These are phyloP conservation scores for Boletellus deceptivus DNA, from an alignment of 1,284 basidiomycete species.

Conservation along the genomic window DNA sequence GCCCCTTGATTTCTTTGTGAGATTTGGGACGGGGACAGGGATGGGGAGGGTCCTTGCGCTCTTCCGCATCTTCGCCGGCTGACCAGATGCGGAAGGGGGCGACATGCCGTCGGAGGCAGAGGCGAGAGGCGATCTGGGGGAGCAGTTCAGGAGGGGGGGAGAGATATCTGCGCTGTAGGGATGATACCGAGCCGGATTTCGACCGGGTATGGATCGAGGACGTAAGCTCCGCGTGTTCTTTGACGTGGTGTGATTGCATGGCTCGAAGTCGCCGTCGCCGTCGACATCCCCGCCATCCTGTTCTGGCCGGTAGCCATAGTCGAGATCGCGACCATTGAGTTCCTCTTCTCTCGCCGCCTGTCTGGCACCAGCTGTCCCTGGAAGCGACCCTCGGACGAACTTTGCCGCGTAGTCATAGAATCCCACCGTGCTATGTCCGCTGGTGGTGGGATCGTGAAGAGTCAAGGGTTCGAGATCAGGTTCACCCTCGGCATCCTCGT, in stretches of 20 bases:
- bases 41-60: slow-evolving; percentile 45
- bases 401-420: slow-evolving; percentile 25
- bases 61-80: slow-evolving; percentile 35
- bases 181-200: slow-evolving; percentile 34
- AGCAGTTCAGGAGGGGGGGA: slow-evolving; percentile 33
- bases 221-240: slow-evolving; percentile 39
- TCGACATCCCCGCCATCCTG: slow-evolving; percentile 23
- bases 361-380: slow-evolving; percentile 29
- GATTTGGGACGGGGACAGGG: slow-evolving; percentile 67
- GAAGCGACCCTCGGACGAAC: slow-evolving; percentile 20
- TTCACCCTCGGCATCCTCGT: slow-evolving; percentile 37
- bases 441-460: slow-evolving; percentile 19
- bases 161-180: slow-evolving; percentile 30
- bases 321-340: slow-evolving; percentile 11
- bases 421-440: slow-evolving; percentile 33
- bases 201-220: slow-evolving; percentile 35
- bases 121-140: slow-evolving; percentile 32
- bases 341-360: slow-evolving; percentile 28
- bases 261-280: slow-evolving; percentile 37
- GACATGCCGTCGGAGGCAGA: slow-evolving; percentile 27
- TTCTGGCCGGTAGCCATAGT: slow-evolving; percentile 30
- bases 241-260: slow-evolving; percentile 32
- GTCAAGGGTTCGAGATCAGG: slow-evolving; percentile 31
- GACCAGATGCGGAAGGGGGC: slow-evolving; percentile 21
- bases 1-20: slow-evolving; percentile 71